These are phyloP conservation scores for Boletus mariae DNA, from an alignment of 1,284 basidiomycete genomes.

Conservation along the genomic window DNA sequence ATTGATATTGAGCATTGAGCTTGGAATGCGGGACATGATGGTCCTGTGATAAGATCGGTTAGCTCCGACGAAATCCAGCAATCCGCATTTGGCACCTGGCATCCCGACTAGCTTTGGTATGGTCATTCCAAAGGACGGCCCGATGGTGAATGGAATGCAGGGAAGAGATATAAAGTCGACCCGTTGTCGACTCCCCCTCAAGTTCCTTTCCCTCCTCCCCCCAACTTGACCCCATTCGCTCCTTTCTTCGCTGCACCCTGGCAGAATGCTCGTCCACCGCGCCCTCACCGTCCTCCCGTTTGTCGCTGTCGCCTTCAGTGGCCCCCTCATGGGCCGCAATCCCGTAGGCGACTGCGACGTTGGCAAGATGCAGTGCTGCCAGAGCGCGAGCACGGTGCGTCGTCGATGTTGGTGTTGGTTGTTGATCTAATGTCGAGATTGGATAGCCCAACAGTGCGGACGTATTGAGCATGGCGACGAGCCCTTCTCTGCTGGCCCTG, in stretches of 20 bases:
- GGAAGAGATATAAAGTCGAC: slow-evolving; percentile 18
- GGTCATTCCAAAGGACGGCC: background rate
- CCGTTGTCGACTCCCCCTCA: slow-evolving; percentile 6
- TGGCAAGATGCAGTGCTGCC: slow-evolving; percentile 21
- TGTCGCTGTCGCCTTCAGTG: slow-evolving; percentile 17
- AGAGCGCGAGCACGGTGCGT: slow-evolving; percentile 20
- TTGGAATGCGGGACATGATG: background rate
- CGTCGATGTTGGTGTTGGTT: background rate
- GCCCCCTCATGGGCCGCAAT: slow-evolving; percentile 24
- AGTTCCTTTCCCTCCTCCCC: slow-evolving; percentile 2
- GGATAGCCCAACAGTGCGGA: slow-evolving; percentile 10
- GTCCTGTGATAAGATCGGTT: background rate
- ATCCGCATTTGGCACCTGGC: background rate
- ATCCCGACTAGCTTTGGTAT: background rate
- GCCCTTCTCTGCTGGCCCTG: slow-evolving; percentile 10
- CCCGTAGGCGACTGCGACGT: slow-evolving; percentile 25
- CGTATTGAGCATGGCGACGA: background rate
- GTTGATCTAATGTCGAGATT: slow-evolving; percentile 5
- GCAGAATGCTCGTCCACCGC: slow-evolving; percentile 19
- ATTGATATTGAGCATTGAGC: background rate
- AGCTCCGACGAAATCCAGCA: background rate
- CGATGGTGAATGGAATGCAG: slow-evolving; percentile 8
- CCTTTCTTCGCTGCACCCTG: slow-evolving; percentile 18
- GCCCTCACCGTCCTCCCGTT: slow-evolving; percentile 17
- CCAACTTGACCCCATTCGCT: slow-evolving; percentile 20